phyloP scores from a whole-genome alignment of 352 stramenopile genomes.

The Phytophthora pinifolia region DNA sequence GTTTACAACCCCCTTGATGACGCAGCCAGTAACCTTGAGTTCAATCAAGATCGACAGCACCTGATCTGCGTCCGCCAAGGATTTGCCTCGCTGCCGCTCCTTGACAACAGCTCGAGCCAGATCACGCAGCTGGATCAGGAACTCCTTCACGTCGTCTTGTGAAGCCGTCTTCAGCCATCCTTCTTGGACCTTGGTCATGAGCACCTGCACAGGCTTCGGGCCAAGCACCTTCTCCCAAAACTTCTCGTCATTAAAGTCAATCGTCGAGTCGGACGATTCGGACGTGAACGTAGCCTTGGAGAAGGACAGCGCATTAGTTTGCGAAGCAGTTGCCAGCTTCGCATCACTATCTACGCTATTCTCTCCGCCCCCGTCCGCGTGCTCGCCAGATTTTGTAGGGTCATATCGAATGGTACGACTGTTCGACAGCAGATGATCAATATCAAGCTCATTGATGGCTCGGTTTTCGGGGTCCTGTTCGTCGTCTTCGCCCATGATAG shows the following conservation, averaged over 20 bases:
- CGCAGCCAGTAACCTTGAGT: slow-evolving; percentile 81
- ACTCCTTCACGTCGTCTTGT: slow-evolving; percentile 81
- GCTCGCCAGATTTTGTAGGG: slow-evolving; percentile 53
- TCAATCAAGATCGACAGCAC: slow-evolving; percentile 88
- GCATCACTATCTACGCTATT: slow-evolving; percentile 40
- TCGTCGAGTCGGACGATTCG: slow-evolving; percentile 84
- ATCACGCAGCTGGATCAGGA: slow-evolving; percentile 76
- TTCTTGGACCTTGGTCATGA: slow-evolving; percentile 90
- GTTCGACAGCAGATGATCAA: slow-evolving; percentile 80
- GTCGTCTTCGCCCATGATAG: slow-evolving; percentile 96
- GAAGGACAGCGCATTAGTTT: slow-evolving; percentile 79
- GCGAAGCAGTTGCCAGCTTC: slow-evolving; percentile 39
- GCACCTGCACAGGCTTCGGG: slow-evolving; percentile 79
- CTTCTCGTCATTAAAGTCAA: slow-evolving; percentile 91
- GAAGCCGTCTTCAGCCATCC: slow-evolving; percentile 68
- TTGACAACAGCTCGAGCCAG: slow-evolving; percentile 80
- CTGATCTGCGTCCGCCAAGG: slow-evolving; percentile 81
- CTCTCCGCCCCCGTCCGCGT: slow-evolving; percentile 36
- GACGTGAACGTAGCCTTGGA: slow-evolving; percentile 89
- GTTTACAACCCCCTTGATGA: slow-evolving; percentile 74
- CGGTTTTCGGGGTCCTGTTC: slow-evolving; percentile 90
- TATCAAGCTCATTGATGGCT: slow-evolving; percentile 90
- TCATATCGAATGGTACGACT: slow-evolving; percentile 91
- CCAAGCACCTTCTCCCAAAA: slow-evolving; percentile 92
- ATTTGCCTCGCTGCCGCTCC: slow-evolving; percentile 82